Percentiles rank a stretch among this genome's conserved stretches.
phyloP scores from a whole-genome alignment of 257 asterid species.

The Jacaranda mimosifolia region DNA sequence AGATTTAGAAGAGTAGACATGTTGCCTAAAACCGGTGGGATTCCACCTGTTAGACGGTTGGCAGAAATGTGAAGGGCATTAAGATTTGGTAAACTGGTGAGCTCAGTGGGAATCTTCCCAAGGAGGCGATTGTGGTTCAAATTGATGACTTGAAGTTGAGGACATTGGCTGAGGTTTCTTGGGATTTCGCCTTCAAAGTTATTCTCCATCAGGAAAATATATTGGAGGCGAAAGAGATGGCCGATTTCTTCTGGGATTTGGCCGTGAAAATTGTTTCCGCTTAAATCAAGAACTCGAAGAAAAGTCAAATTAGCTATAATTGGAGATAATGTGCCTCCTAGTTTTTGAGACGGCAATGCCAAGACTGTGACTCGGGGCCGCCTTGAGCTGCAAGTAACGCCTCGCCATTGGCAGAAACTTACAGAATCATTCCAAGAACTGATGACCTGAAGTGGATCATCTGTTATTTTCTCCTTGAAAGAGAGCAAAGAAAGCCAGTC shows the following conservation, averaged over 20 bases:
- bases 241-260: constrained; percentile 29
- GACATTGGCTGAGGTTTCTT: constrained; percentile 25
- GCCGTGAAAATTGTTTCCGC: constrained; percentile 10
- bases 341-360: constrained; percentile 14
- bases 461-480: constrained; percentile 17
- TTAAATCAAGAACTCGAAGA: constrained; percentile 24
- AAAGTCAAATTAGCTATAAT: constrained; percentile 30
- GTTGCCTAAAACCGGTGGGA: constrained; percentile 32
- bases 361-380: constrained; percentile 11
- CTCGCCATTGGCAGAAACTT: constrained; percentile 33
- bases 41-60: constrained; percentile 29
- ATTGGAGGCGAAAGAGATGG: not conserved
- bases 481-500: constrained; percentile 32
- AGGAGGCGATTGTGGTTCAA: constrained; percentile 21
- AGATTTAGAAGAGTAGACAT: constrained; percentile 29
- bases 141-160: constrained; percentile 13
- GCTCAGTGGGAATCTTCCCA: constrained; percentile 28
- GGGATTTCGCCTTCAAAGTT: constrained; percentile 31
- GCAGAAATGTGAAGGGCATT: constrained; percentile 22
- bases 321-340: constrained; percentile 31
- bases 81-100: constrained; percentile 24
- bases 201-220: constrained; percentile 7
- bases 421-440: constrained; percentile 30
- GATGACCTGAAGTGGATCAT: constrained; percentile 29
- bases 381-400: constrained; percentile 27